Conservation (phyloP, 148 eudicot genomes). For the Pharnaceum exiguum region DNA sequence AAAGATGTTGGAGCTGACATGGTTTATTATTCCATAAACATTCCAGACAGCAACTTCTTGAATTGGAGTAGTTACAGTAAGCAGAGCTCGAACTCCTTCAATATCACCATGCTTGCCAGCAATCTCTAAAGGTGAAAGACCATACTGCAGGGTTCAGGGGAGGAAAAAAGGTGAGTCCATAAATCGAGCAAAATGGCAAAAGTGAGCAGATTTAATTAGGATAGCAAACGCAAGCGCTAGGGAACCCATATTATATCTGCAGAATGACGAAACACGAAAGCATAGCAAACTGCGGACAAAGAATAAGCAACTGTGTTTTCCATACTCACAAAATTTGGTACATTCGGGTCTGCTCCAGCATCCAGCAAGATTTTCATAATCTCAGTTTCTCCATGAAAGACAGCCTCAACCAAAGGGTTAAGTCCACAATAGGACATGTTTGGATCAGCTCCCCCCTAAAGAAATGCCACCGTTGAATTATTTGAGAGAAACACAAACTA, state of each 20-base stretch:
- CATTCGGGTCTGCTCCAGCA: slow-evolving; percentile 5
- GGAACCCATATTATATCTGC: neutral
- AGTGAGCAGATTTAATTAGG: neutral
- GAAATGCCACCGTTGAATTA: neutral
- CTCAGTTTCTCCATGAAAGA: slow-evolving; percentile 1
- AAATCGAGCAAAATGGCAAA: neutral
- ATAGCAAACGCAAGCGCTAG: neutral
- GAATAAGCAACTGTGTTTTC: neutral
- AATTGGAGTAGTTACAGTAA: neutral
- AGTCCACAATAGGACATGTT: slow-evolving; percentile 1
- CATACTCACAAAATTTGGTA: slow-evolving; percentile 13
- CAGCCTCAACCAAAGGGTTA: slow-evolving; percentile 10
- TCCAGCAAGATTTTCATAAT: slow-evolving; percentile 1
- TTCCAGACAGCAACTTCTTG: slow-evolving; percentile 3
- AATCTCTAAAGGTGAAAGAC: slow-evolving; percentile 5
- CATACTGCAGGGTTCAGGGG: too few species aligned
- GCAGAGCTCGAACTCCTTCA: slow-evolving; percentile 6
- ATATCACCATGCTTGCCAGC: neutral
- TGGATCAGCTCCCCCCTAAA: slow-evolving; percentile 16
- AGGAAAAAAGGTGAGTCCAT: neutral
- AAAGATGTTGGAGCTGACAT: neutral
- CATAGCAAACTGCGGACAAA: too few species aligned
- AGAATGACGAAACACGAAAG: neutral
- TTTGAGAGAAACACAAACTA: neutral
- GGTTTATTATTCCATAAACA: slow-evolving; percentile 1